A percentile compares a stretch with the other conserved stretches of the same genome.
phyloP scores from a whole-genome alignment of 768 basidiomycete genomes.

The Coprinopsis cinerea region DNA sequence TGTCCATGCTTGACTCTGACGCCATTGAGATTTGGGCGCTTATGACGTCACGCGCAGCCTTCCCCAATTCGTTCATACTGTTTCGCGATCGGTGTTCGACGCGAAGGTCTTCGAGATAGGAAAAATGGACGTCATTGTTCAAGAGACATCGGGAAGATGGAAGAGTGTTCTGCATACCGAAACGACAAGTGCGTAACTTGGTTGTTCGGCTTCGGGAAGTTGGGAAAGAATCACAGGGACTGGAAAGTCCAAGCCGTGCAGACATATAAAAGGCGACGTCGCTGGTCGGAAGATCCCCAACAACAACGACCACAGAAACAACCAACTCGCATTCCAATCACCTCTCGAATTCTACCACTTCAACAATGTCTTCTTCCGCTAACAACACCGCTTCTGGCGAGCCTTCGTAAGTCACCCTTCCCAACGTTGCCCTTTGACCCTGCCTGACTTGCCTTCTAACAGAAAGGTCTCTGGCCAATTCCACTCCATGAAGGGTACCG shows the following conservation, averaged over 20 bases:
- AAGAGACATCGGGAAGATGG: too few species aligned
- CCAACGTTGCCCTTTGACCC: background rate
- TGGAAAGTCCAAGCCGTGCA: too few species aligned
- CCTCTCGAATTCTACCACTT: too few species aligned
- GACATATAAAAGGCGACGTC: too few species aligned
- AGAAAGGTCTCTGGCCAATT: conserved; percentile 34
- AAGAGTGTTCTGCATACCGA: too few species aligned
- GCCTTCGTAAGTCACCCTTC: conserved; percentile 1
- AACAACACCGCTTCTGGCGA: background rate
- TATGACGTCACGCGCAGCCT: background rate
- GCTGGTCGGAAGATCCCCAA: too few species aligned
- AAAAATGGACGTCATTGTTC: too few species aligned
- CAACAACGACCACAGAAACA: too few species aligned
- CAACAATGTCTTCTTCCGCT: background rate
- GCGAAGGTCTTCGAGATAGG: too few species aligned
- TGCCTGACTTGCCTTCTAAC: background rate
- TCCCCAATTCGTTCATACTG: background rate
- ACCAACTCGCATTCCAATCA: background rate
- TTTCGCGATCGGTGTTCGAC: background rate
- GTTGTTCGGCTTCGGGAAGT: too few species aligned
- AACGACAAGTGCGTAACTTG: too few species aligned
- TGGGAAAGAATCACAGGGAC: too few species aligned
- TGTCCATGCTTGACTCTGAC: background rate
- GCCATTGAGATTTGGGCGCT: background rate
- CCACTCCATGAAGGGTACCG: conserved; percentile 32